Percentiles rank a stretch among this genome's conserved stretches.
These are phyloP conservation scores for Fusarium domesticum DNA, from an alignment of 2,329 filamentous ascomycete species.

Conservation along the genomic window DNA sequence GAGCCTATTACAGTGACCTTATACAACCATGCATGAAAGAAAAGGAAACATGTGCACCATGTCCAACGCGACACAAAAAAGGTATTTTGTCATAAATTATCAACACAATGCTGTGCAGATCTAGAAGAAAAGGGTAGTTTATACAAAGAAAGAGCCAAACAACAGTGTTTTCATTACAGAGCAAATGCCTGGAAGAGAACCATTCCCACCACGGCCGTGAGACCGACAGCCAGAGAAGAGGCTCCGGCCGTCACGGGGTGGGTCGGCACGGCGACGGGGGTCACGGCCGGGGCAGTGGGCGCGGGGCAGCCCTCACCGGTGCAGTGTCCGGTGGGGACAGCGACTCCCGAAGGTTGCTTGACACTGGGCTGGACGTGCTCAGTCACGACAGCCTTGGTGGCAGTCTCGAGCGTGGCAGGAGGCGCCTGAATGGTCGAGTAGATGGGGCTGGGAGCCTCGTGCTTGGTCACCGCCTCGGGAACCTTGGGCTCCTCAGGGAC, in stretches of 20 bases:
- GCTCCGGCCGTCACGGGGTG: slow-evolving; percentile 49
- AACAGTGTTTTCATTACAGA: slow-evolving; percentile 22
- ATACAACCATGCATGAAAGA: too few relatives aligned
- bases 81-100: too few relatives aligned
- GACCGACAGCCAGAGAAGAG: slow-evolving; percentile 26
- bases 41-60: too few relatives aligned
- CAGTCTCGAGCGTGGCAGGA: slow-evolving; percentile 17
- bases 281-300: slow-evolving; percentile 5
- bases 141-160: background rate
- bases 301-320: slow-evolving; percentile 22
- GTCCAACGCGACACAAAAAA: too few relatives aligned
- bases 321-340: slow-evolving; percentile 27
- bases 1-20: too few relatives aligned
- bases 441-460: slow-evolving; percentile 10
- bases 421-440: slow-evolving; percentile 14
- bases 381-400: slow-evolving; percentile 14
- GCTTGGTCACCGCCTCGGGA: slow-evolving; percentile 4
- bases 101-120: slow-evolving; percentile 5
- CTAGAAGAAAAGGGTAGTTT: slow-evolving; percentile 3
- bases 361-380: slow-evolving; percentile 14
- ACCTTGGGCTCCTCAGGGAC: slow-evolving; percentile 5
- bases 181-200: slow-evolving; percentile 29
- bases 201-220: slow-evolving; percentile 27
- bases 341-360: slow-evolving; percentile 17
- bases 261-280: slow-evolving; percentile 22